Percentiles rank a stretch among this genome's conserved stretches.
Evolutionary conservation across 192 early-diverging fungal genomes (phyloP).

Genomic region (Phlyctochytrium planicorne): DNA sequence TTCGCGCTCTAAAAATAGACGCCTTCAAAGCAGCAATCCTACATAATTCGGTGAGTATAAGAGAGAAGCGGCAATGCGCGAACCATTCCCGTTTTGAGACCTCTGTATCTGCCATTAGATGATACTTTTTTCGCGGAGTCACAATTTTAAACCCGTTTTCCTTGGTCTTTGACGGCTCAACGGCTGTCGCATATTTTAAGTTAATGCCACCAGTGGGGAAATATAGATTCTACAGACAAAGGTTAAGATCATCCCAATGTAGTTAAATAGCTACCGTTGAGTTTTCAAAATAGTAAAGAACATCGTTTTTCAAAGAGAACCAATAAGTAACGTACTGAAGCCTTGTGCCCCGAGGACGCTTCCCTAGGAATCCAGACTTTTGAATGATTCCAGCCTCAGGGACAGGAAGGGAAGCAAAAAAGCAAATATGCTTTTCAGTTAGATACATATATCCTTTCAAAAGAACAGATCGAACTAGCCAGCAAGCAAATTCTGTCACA

Average conservation of each 20-base stretch:
- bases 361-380: constrained; percentile 44
- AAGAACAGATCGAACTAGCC: constrained; percentile 61
- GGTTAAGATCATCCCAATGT: background rate
- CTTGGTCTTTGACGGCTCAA: constrained; percentile 39
- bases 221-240: constrained; percentile 45
- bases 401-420: constrained; percentile 61
- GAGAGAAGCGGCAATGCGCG: background rate
- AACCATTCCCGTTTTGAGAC: constrained; percentile 55
- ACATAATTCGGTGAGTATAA: constrained; percentile 32
- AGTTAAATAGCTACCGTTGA: constrained; percentile 38
- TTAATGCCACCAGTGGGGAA: constrained; percentile 60
- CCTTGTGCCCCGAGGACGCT: constrained; percentile 41
- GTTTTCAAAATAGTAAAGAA: constrained; percentile 55
- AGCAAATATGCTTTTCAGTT: constrained; percentile 62
- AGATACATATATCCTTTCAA: constrained; percentile 64
- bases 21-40: constrained; percentile 47
- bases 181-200: constrained; percentile 56
- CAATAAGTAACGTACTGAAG: constrained; percentile 51
- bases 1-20: constrained; percentile 58
- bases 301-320: constrained; percentile 63
- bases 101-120: constrained; percentile 60
- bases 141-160: constrained; percentile 47
- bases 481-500: constrained; percentile 61
- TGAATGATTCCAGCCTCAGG: constrained; percentile 21
- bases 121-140: constrained; percentile 49